Base-by-base conservation (phyloP, 1,284 basidiomycete species). In the Cutaneotrichosporon sp. region DNA sequence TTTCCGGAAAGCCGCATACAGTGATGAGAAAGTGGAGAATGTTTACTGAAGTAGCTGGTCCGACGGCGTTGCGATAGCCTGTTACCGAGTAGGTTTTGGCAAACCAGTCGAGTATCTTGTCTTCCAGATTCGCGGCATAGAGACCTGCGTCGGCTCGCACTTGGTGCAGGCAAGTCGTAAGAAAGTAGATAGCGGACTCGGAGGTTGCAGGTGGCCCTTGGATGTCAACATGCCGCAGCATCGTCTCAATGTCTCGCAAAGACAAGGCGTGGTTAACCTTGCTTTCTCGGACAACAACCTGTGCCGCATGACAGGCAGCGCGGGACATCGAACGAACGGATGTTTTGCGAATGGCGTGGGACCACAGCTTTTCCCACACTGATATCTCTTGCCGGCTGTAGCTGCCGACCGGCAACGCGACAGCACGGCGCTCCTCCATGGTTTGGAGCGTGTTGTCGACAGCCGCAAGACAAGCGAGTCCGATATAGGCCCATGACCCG, bases 171-270 rank as follows among this genome's bases (percentile, higher is more conserved):
- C 83, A 84, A 20, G 80, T 76, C 14, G 80, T 75, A 41, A 97
- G 77, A 67, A 97, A 87, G 45, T 79, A 76, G 76, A 90, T 93
- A 21, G 92, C 87, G 1, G 91, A 83, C 64, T 97, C 93, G 62
- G 81, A 86, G 0, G 90, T 87, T 60, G 82, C 84, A 2, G 83
- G 76, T 1, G 92, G 91, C 0, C 90, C 90, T 72, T 94, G 90
- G 14, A 93, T 80, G 61, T 90, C 85, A 51, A 97, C 77, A 60
- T 90, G 87, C 59, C 84, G 84, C 1, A 84, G 79, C 44, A 96
- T 76, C 0, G 78, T 76, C 66, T 90, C 87, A 43, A 96, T 81
- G 65, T 90, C 88, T 1, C 76, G 67, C 12, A 86, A 74, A 35
- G 86, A 73, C 4, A 79, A 79, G 12, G 83, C 80, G 10, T 78